These are phyloP conservation scores for Trichoderma cornu-damae DNA, from an alignment of 2,329 filamentous ascomycete species.

Conservation along the genomic window DNA sequence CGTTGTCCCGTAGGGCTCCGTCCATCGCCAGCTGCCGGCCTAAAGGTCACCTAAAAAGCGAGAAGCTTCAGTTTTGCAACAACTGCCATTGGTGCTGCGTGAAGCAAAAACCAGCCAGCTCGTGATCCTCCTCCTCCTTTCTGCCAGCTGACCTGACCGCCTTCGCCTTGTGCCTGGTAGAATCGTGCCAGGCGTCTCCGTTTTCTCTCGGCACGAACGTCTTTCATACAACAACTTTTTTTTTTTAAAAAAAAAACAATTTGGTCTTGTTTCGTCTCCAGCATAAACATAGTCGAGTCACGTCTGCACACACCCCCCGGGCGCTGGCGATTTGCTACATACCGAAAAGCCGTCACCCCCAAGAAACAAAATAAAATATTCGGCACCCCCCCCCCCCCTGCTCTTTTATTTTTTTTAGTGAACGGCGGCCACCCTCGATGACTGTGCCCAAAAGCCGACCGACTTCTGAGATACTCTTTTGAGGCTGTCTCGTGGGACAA, in stretches of 20 bases:
- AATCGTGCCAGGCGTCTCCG: neutral
- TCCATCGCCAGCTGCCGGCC: neutral
- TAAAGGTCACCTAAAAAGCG: slow-evolving; percentile 4
- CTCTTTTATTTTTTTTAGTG: slow-evolving; percentile 14
- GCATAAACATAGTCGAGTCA: slow-evolving; percentile 10
- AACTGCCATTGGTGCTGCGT: neutral
- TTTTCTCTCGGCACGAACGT: neutral
- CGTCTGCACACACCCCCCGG: slow-evolving; percentile 7
- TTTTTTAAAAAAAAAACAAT: too few relatives aligned
- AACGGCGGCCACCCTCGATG: slow-evolving; percentile 15
- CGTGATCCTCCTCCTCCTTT: slow-evolving; percentile 5
- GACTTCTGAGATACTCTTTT: neutral
- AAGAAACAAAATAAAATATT: slow-evolving; percentile 8
- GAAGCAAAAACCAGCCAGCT: neutral
- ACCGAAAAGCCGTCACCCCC: slow-evolving; percentile 9
- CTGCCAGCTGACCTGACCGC: slow-evolving; percentile 20
- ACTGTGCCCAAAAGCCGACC: slow-evolving; percentile 5
- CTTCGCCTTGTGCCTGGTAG: neutral
- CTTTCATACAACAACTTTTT: neutral
- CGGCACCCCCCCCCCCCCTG: slow-evolving; percentile 8
- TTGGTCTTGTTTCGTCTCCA: neutral
- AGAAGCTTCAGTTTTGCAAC: neutral
- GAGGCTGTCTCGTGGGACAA: slow-evolving; percentile 13
- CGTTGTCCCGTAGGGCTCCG: neutral
- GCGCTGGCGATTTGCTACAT: too few relatives aligned